Base-by-base conservation (phyloP, 2,329 filamentous ascomycete species). In the Penicillium sclerotigenum region DNA sequence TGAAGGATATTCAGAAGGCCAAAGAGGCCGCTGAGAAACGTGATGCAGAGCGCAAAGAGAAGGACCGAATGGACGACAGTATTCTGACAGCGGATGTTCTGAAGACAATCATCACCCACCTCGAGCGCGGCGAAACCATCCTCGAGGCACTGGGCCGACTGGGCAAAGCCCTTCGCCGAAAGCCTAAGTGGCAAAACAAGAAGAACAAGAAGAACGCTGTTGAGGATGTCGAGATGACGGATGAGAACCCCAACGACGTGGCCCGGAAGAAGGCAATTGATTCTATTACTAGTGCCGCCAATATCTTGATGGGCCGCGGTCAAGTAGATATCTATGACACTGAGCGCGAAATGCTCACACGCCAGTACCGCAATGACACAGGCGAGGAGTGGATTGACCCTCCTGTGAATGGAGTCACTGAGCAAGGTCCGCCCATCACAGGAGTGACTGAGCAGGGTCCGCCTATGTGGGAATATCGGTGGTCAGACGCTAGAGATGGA, bases 271-370 rank as follows among this genome's bases (percentile, higher is more conserved):
- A 87, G 58, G 83, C 86, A 0, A 91, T 99, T 54, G 83, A 93
- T 66, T 81, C 83, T 45, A 89, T 99, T 60, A 97, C 94, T 0
- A 91, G 89, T 42, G 91, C 93, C 10, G 92, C 94, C 4, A 92
- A 97, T 74, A 88, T 89, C 60, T 80, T 99, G 0, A 83, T 97
- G 51, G 87, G 87, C 29, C 82, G 93, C 53, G 92, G 92, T 20
- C 86, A 93, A 60, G 84, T 87, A 2, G 91, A 97, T n/a, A 87
- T 97, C 47, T 99, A 97, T 75, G 91, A 97, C 56, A 83, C 87
- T 42, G 90, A 95, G 71, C 83, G 92, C 55, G 94, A 97, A 74
- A 74, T 88, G 58, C 81, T 99, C 28, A 85, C 92, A 52, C 83
- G 94, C 33, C 88, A 93, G 71, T 97, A 91, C 72, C 83, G 83